phyloP scores from a whole-genome alignment of 257 asterid species.

The Solanum virginianum region DNA sequence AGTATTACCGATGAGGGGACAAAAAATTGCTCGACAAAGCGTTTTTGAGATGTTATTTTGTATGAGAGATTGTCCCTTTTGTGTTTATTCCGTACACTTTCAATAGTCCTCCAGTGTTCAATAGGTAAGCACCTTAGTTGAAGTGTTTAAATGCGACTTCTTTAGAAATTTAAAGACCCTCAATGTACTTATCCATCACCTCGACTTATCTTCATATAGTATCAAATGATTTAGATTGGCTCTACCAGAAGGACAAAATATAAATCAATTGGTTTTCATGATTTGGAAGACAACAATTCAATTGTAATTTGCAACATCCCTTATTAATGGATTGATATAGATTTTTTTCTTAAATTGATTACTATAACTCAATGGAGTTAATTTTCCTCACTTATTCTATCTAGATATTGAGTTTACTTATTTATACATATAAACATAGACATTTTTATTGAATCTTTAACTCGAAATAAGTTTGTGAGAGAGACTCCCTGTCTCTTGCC shows the following conservation, averaged over 20 bases:
- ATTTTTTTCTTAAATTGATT: background rate
- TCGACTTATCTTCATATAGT: too few relatives aligned
- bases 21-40: too few relatives aligned
- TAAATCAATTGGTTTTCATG: background rate
- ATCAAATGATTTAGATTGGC: too few relatives aligned
- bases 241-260: background rate
- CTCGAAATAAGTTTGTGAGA: background rate
- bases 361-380: background rate
- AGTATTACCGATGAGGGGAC: too few relatives aligned
- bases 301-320: background rate
- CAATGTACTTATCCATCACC: too few relatives aligned
- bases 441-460: background rate
- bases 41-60: too few relatives aligned
- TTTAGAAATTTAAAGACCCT: too few relatives aligned
- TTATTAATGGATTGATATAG: background rate
- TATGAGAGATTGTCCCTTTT: too few relatives aligned
- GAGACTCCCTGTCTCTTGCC: background rate
- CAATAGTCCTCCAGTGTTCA: too few relatives aligned
- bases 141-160: too few relatives aligned
- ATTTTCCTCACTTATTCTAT: background rate
- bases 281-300: background rate
- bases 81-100: too few relatives aligned
- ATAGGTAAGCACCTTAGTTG: too few relatives aligned
- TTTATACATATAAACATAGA: background rate
- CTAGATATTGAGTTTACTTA: background rate